Evolutionary conservation across 352 stramenopile species (phyloP), one percentile per base, ranked within the genome.

Genomic region (Globisporangium camurandrum): DNA sequence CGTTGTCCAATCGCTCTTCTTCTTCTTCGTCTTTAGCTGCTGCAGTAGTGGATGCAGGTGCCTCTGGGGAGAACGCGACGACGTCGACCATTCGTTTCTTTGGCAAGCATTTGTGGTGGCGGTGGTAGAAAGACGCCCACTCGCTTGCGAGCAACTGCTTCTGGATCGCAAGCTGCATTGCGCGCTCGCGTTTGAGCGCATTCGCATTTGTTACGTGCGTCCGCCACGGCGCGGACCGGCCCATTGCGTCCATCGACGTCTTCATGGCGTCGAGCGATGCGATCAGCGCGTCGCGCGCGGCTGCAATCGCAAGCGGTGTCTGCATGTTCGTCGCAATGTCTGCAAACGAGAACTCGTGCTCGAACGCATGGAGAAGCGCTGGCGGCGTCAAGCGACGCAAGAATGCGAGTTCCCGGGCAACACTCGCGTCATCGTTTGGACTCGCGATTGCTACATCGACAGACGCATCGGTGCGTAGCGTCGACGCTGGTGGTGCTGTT

Each of bases 141-240:
- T 88, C 71, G 46, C 84, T 62, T 2, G 67, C 56, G 17, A 88
- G 49, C 0, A 90, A 57, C 38, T 67, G 69, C 28, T 72, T 66
- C 51, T 86, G 69, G 22, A 90, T 77, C 17, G 49, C 59, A 6
- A 59, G 33, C 51, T 90, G 75, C 42, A 70, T 76, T 0, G 49
- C 51, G 28, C 83, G 60, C 44, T 90, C 75, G 4, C 53, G 46
- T 49, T 86, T 87, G 10, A 90, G 49, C 12, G 56, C 63, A 31
- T 90, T 87, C 0, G 67, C 82, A 33, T 86, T 64, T 39, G 82
- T 69, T 0, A 90, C 61, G 8, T 87, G 78, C 4, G 57, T 64
- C 14, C 78, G 71, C 75, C 78, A 90, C 7, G 64, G 75, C 0
- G 65, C 75, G 24, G 71, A 67, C 33, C 64, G 73, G 5, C 78